Conservation (phyloP, 2,329 filamentous ascomycete species). For the Cladosporium sp. region DNA sequence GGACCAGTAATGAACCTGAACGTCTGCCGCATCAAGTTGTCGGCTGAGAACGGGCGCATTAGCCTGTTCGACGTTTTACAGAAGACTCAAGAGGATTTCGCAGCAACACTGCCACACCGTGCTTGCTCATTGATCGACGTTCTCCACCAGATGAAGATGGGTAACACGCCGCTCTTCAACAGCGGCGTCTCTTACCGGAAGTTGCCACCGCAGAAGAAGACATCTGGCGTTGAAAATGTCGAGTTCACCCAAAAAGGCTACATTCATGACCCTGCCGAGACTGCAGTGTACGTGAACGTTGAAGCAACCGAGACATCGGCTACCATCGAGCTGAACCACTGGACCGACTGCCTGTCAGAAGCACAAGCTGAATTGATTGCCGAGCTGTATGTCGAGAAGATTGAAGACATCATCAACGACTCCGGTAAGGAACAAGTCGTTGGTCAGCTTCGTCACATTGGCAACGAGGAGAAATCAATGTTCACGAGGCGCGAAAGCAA, state of each 20-base stretch:
- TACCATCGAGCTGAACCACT: slow-evolving; percentile 9
- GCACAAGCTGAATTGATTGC: slow-evolving; percentile 9
- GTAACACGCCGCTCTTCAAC: slow-evolving; percentile 2
- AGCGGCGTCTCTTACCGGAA: slow-evolving; percentile 5
- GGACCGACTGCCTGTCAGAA: slow-evolving; percentile 3
- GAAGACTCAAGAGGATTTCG: slow-evolving; percentile 6
- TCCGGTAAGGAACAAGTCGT: slow-evolving; percentile 2
- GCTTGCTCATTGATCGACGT: slow-evolving; percentile 10
- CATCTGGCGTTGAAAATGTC: not conserved
- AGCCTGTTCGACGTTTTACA: slow-evolving; percentile 11
- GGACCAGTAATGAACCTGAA: slow-evolving; percentile 13
- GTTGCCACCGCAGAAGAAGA: not conserved
- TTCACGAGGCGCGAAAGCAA: not conserved
- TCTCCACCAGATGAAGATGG: slow-evolving; percentile 7
- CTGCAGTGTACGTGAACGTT: slow-evolving; percentile 8
- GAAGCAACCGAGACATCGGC: slow-evolving; percentile 2
- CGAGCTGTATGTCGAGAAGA: slow-evolving; percentile 10
- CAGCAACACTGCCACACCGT: slow-evolving; percentile 3
- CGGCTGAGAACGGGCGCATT: not conserved
- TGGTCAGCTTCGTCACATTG: slow-evolving; percentile 1
- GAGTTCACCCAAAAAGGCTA: slow-evolving; percentile 1
- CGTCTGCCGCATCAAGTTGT: slow-evolving; percentile 13
- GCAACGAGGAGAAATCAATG: not conserved
- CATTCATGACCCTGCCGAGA: slow-evolving; percentile 9
- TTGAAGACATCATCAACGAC: slow-evolving; percentile 3